Base-by-base conservation (phyloP, 164 flowering plant genomes). In the Buxus sempervirens region DNA sequence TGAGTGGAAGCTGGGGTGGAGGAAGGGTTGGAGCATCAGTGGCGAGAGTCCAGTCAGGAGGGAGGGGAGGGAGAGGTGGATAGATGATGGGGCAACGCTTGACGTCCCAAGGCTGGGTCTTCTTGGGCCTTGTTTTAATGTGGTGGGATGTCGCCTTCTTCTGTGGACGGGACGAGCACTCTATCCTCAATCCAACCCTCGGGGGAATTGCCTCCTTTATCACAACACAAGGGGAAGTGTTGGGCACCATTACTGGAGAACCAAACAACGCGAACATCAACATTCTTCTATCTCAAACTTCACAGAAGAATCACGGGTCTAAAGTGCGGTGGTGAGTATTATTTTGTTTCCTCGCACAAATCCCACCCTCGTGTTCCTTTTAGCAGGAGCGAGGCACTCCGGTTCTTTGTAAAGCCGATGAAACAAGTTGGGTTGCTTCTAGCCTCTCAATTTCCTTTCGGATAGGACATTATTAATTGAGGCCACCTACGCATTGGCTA, bases 81-180 rank as follows among this genome's bases (percentile, higher is more conserved):
- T 92, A 92, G 13, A 89, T 91, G 41, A 97, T 81, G 62, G 97
- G 94, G 23, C 81, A 70, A 38, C 94, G 85, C 54, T 72, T 81
- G 4, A 86, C 69, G 72, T 95, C 98, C 93, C 96, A 95, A 5
- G 85, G 82, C 76, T 82, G 88, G 6, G 83, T 72, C 83, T 95
- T 95, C 63, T 72, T 77, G 0, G 97, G 99, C 60, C 99, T 72
- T 0, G 97, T 88, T 83, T 92, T 95, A 89, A 70, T 88, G 82
- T 90, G 99, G 70, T 95, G 99, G 23, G 84, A 74, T 54, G 99
- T 95, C n/a, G 82, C 96, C 82, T 95, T 95, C 86, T 95, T 95
- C 83, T 87, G 79, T 3, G 99, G 99, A 82, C 99, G 53, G 16
- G 88, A 85, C 38, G 91, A 86, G 66, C 86, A 83, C 78, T 82